Evolutionary conservation across 768 basidiomycete species (phyloP).

Genomic region (Lactifluus subvellereus): DNA sequence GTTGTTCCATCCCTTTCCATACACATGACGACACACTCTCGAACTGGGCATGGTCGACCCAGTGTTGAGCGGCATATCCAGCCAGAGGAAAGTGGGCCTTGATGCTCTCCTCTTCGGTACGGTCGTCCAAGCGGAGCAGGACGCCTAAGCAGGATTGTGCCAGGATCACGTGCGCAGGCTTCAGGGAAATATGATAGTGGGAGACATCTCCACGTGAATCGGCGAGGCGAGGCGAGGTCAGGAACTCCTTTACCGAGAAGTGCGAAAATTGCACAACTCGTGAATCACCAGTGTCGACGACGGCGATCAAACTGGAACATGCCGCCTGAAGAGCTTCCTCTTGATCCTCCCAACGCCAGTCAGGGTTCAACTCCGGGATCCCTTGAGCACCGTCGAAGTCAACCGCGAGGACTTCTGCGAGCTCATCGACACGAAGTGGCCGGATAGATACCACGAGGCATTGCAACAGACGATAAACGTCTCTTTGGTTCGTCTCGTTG

Average conservation of each 20-base stretch:
- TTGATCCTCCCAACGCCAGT: neutral
- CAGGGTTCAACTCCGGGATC: neutral
- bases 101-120: neutral
- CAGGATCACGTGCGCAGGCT: neutral
- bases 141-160: neutral
- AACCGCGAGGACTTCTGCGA: neutral
- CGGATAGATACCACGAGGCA: neutral
- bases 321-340: neutral
- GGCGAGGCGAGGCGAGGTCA: neutral
- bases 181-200: neutral
- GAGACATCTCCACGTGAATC: neutral
- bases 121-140: neutral
- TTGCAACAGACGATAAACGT: neutral
- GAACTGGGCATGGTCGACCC: neutral
- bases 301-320: neutral
- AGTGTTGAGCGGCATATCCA: neutral
- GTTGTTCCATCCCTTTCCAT: neutral
- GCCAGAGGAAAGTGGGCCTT: neutral
- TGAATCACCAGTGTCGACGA: neutral
- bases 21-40: neutral
- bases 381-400: neutral
- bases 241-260: neutral
- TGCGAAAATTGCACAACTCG: neutral
- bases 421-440: neutral
- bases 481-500: neutral